Base-by-base conservation (phyloP, 2,329 filamentous ascomycete species). In the Hirsutella thompsonii region DNA sequence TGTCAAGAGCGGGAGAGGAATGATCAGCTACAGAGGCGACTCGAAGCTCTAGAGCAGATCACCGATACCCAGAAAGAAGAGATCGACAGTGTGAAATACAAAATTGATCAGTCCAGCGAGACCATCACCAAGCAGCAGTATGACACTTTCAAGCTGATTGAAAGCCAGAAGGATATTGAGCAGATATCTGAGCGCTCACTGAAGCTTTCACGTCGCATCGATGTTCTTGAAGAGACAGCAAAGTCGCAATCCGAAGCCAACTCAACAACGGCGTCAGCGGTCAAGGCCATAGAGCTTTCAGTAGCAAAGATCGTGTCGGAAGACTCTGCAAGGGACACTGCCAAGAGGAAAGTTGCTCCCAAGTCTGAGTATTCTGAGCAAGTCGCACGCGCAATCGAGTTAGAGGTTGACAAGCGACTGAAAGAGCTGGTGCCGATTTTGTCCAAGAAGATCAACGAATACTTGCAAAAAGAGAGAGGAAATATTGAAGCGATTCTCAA, bases 1-100 rank as follows among this genome's bases (percentile, higher is more conserved):
- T 21, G 30, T 3, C 14, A 10, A 2, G 42, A 49, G 35, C 42
- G 35, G 18, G 26, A 37, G 16, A 38, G 39, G 32, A 45, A 37
- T 23, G 44, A 48, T 5, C 40, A 32, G 8, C 46, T 63, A 6
- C 51, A 55, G 33, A 43, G 44, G 8, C 52, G 50, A 23, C 41
- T 55, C 8, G 50, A 56, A 8, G 46, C 56, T 2, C 30, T 50
- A 34, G 40, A 40, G 13, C 23, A 41, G 13, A 45, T 28, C 16
- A 21, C 45, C 13, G 48, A 21, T 16, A 19, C 9, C 20, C 11
- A n/a, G 20, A 4, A n/a, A 10, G 19, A 32, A 6, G 23, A 35
- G 8, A 33, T n/a, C n/a, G n/a, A n/a, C n/a, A n/a, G n/a, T n/a
- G n/a, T n/a, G 11, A 32, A 16, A 4, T n/a, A 34, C 5, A 5